phyloP scores from a whole-genome alignment of 2,329 filamentous ascomycete species.

The Fusarium coicis region DNA sequence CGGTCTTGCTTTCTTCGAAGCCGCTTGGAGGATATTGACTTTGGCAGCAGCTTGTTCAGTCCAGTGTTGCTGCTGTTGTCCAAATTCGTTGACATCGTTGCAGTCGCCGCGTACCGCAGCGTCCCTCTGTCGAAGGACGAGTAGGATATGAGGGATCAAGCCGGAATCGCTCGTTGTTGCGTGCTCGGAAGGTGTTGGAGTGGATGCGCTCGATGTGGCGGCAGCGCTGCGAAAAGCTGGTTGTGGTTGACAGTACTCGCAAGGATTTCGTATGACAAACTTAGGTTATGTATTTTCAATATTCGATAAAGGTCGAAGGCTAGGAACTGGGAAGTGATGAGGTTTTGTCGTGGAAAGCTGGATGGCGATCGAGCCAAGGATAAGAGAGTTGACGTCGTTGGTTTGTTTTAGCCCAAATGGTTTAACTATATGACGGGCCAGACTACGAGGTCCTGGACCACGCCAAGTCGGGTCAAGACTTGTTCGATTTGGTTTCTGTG shows the following conservation, averaged over 20 bases:
- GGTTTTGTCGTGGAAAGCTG: conserved; percentile 17
- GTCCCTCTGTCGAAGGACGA: neutral
- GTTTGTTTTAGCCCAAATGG: conserved; percentile 30
- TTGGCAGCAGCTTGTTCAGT: conserved; percentile 64
- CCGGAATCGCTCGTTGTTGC: conserved; percentile 9
- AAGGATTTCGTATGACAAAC: neutral
- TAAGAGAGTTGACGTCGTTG: conserved; percentile 40
- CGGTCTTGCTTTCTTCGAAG: conserved; percentile 60
- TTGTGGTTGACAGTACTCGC: neutral
- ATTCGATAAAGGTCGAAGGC: neutral
- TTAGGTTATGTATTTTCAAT: neutral
- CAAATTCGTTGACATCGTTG: conserved; percentile 26
- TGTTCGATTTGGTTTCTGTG: conserved; percentile 28
- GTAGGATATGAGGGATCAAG: conserved; percentile 1
- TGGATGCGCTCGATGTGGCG: conserved; percentile 22
- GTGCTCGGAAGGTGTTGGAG: conserved; percentile 16
- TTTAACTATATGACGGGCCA: conserved; percentile 21
- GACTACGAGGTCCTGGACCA: conserved; percentile 20
- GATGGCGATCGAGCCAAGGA: conserved; percentile 24
- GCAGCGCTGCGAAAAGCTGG: conserved; percentile 8
- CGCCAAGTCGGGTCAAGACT: conserved; percentile 30
- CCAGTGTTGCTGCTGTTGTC: conserved; percentile 48
- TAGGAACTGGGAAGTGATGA: neutral
- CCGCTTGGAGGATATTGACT: conserved; percentile 61
- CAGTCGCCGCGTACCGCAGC: neutral